Conservation (phyloP, 2,329 filamentous ascomycete genomes). For the Macrophomina phaseolina region DNA sequence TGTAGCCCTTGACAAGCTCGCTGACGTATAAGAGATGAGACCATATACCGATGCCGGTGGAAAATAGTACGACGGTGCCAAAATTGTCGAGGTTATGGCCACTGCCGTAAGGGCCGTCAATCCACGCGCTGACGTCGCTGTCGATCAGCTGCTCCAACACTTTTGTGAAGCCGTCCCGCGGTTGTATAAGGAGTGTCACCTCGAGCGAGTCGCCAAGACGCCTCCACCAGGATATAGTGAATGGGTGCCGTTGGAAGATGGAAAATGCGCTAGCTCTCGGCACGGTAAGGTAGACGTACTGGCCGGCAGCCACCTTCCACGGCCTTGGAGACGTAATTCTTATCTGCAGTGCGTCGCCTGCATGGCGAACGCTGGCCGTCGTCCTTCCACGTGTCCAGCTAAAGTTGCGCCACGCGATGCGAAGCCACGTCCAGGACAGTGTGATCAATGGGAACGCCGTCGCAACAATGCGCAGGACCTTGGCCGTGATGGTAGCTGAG, state of each 20-base stretch:
- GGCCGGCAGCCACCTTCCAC: conserved; percentile 30
- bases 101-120: conserved; percentile 30
- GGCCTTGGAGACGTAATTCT: conserved; percentile 28
- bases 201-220: conserved; percentile 23
- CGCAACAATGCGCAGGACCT: background rate
- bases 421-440: background rate
- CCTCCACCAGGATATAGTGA: conserved; percentile 28
- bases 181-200: conserved; percentile 27
- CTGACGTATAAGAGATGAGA: conserved; percentile 30
- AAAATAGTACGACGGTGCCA: conserved; percentile 28
- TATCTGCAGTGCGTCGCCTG: conserved; percentile 13
- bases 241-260: conserved; percentile 45
- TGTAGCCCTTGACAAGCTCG: conserved; percentile 28
- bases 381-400: conserved; percentile 1
- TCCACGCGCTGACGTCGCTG: background rate
- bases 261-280: conserved; percentile 27
- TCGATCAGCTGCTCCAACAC: conserved; percentile 12
- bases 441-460: background rate
- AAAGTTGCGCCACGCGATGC: background rate
- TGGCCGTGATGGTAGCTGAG: background rate
- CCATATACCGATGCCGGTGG: conserved; percentile 32
- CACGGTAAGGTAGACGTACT: conserved; percentile 33
- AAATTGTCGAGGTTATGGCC: conserved; percentile 30
- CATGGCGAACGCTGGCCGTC: background rate
- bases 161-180: conserved; percentile 30